phyloP scores from a whole-genome alignment of 169 alveolate species.

The Haemoproteus tartakovskyi region DNA sequence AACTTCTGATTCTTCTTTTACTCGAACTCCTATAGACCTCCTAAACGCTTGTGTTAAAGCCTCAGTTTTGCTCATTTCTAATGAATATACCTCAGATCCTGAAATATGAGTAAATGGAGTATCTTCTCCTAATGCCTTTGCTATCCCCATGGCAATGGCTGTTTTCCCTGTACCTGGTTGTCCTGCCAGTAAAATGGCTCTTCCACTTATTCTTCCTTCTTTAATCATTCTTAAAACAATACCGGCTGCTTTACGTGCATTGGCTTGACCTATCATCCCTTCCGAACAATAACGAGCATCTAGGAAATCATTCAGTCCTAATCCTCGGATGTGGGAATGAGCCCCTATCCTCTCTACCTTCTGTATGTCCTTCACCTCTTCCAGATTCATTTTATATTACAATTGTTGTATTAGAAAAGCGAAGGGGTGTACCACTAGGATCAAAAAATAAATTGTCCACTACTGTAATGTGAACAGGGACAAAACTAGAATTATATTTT shows the following conservation, averaged over 20 bases:
- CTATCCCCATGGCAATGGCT: constrained; percentile 99
- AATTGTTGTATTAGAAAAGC: too few species aligned
- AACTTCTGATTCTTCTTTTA: constrained; percentile 97
- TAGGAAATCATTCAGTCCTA: constrained; percentile 95
- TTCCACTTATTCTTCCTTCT: constrained; percentile 97
- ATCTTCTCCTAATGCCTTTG: constrained; percentile 94
- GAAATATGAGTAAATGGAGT: constrained; percentile 97
- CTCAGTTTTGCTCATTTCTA: constrained; percentile 98
- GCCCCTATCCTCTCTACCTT: constrained; percentile 95
- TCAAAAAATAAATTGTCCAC: too few species aligned
- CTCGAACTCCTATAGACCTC: constrained; percentile 97
- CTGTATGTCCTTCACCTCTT: constrained; percentile 87
- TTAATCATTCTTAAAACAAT: constrained; percentile 93
- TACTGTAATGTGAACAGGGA: too few species aligned
- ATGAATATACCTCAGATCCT: constrained; percentile 97
- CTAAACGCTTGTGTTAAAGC: constrained; percentile 94
- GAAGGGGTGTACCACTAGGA: too few species aligned
- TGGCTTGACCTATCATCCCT: constrained; percentile 94
- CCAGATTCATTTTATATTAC: constrained; percentile 70
- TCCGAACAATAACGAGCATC: constrained; percentile 93
- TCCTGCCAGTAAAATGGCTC: constrained; percentile 98
- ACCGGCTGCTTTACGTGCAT: constrained; percentile 96
- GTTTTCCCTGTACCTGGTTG: constrained; percentile 99
- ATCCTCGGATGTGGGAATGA: constrained; percentile 97
- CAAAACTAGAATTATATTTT: too few species aligned